Conservation (phyloP, 345 rosid species). For the Melaleuca quinquenervia region DNA sequence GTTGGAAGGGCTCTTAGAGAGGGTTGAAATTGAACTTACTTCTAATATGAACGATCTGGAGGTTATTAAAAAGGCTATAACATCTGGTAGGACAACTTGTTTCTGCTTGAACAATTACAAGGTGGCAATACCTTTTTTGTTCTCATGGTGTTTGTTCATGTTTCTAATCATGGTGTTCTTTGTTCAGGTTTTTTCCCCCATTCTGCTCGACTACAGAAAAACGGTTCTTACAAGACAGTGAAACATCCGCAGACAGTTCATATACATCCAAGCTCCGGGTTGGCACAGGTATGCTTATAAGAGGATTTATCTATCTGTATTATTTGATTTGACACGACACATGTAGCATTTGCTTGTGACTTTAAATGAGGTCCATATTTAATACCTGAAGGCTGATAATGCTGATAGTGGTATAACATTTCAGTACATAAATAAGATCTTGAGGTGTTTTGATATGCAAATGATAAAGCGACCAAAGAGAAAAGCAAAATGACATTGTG, state of each 20-base stretch:
- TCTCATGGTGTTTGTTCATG: not conserved
- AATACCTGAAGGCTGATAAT: not conserved
- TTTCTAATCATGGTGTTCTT: not conserved
- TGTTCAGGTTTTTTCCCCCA: conserved; percentile 77
- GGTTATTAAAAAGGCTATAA: conserved; percentile 64
- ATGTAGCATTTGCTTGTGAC: not conserved
- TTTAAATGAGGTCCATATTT: not conserved
- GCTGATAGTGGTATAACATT: not conserved
- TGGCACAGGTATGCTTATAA: conserved; percentile 54
- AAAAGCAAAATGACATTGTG: not conserved
- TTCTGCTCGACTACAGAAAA: conserved; percentile 83
- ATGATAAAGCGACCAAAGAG: not conserved
- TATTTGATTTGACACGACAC: not conserved
- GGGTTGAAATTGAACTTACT: conserved; percentile 83
- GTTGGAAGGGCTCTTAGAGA: conserved; percentile 88
- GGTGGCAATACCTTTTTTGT: not conserved
- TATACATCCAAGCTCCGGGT: conserved; percentile 92
- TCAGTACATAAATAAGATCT: not conserved
- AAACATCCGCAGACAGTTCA: conserved; percentile 91
- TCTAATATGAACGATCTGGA: conserved; percentile 62
- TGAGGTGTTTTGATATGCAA: not conserved
- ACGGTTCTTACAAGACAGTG: conserved; percentile 83
- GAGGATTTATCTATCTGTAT: not conserved
- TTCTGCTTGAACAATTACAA: not conserved
- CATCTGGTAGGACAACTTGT: conserved; percentile 42